Percentiles rank a stretch among this genome's conserved stretches.
phyloP scores from a whole-genome alignment of 495 filamentous ascomycete species.

The Cercophora newfieldiana region DNA sequence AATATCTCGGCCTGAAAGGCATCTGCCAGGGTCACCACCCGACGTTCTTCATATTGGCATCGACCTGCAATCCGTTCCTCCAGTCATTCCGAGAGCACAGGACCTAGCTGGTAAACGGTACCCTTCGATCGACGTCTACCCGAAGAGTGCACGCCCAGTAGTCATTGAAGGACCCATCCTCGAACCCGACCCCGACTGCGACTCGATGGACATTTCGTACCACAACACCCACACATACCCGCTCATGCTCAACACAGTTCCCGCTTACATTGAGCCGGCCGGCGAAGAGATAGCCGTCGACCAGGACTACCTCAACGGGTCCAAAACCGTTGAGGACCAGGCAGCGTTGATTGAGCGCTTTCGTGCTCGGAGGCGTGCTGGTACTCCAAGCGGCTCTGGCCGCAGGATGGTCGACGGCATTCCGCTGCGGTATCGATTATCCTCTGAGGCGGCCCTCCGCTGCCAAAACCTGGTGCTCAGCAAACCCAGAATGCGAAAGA shows the following conservation, averaged over 20 bases:
- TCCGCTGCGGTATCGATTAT: slow-evolving; percentile 39
- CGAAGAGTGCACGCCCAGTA: neutral
- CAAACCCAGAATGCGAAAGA: slow-evolving; percentile 45
- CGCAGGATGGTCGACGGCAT: slow-evolving; percentile 34
- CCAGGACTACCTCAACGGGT: slow-evolving; percentile 21
- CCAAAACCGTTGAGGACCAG: slow-evolving; percentile 14
- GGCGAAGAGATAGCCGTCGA: neutral
- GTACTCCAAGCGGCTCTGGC: slow-evolving; percentile 33
- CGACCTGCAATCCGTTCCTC: neutral
- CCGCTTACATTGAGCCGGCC: neutral
- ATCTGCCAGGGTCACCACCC: neutral
- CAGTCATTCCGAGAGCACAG: neutral
- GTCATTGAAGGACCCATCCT: slow-evolving; percentile 12
- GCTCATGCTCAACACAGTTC: neutral
- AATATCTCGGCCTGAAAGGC: neutral
- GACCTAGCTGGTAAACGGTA: neutral
- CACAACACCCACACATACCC: neutral
- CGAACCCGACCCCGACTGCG: neutral
- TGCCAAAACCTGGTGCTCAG: slow-evolving; percentile 46
- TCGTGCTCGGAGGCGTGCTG: slow-evolving; percentile 12
- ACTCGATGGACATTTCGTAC: neutral
- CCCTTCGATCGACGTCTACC: neutral
- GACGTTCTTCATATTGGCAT: neutral
- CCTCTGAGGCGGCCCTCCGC: slow-evolving; percentile 41
- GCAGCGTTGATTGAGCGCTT: slow-evolving; percentile 23